Evolutionary conservation across 805 yeast species (phyloP).

Genomic region (Suhomyces faveliae): DNA sequence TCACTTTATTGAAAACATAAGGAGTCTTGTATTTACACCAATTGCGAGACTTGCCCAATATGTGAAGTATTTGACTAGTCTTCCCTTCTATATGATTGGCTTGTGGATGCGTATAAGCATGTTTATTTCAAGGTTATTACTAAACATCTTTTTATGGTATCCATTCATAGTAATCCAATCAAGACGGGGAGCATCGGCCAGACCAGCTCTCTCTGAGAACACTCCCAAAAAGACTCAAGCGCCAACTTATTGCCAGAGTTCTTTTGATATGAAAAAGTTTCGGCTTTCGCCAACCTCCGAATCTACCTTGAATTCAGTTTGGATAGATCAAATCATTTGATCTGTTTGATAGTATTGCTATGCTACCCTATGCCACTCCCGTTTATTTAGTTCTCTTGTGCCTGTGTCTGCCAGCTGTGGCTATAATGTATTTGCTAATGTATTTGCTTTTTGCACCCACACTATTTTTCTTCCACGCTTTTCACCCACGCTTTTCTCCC

Average conservation of each 20-base stretch:
- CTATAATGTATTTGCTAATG: too few relatives aligned
- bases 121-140: conserved; percentile 21
- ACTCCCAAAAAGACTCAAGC: too few relatives aligned
- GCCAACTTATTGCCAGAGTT: background rate
- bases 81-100: conserved; percentile 19
- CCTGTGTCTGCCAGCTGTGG: background rate
- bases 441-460: background rate
- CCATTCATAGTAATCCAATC: background rate
- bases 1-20: background rate
- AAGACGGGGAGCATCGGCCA: too few relatives aligned
- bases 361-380: too few relatives aligned
- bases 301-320: background rate
- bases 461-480: too few relatives aligned
- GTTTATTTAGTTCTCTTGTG: too few relatives aligned
- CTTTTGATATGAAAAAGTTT: conserved; percentile 3
- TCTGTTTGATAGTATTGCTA: background rate
- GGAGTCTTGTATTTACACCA: background rate
- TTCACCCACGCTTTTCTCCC: background rate
- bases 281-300: conserved; percentile 1
- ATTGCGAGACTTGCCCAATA: background rate
- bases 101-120: conserved; percentile 14
- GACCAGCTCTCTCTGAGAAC: too few relatives aligned
- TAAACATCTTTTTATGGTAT: conserved; percentile 8
- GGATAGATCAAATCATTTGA: background rate
- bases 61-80: conserved; percentile 8